Evolutionary conservation across 2,329 filamentous ascomycete species (phyloP).

Genomic region (Fusarium mundagurra): DNA sequence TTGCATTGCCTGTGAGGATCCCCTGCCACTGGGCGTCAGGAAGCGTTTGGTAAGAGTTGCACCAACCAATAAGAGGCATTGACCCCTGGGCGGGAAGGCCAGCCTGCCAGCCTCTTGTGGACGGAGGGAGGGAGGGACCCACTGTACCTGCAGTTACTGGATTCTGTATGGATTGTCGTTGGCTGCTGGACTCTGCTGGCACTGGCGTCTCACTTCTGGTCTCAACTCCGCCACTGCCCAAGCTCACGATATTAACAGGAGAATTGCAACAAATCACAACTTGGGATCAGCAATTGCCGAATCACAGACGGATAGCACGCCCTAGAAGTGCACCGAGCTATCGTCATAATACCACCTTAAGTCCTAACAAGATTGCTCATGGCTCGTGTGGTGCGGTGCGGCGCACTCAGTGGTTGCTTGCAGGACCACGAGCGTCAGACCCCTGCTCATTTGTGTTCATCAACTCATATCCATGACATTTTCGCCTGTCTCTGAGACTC

Average conservation of each 20-base stretch:
- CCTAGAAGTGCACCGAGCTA: neutral
- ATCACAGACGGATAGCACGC: slow-evolving; percentile 7
- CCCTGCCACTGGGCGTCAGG: slow-evolving; percentile 35
- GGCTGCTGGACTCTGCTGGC: slow-evolving; percentile 6
- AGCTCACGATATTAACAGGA: slow-evolving; percentile 22
- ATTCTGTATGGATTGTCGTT: slow-evolving; percentile 22
- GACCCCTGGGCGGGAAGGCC: slow-evolving; percentile 30
- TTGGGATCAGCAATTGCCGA: neutral
- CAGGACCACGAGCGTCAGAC: slow-evolving; percentile 28
- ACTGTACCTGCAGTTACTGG: slow-evolving; percentile 25
- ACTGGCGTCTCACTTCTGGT: slow-evolving; percentile 20
- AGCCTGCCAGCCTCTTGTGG: slow-evolving; percentile 23
- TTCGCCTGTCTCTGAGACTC: slow-evolving; percentile 35
- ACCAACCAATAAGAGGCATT: slow-evolving; percentile 28
- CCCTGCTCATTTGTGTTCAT: slow-evolving; percentile 33
- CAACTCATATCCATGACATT: slow-evolving; percentile 18
- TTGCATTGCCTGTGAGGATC: slow-evolving; percentile 12
- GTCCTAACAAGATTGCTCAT: slow-evolving; percentile 19
- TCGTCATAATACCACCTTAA: neutral
- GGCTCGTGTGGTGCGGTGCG: slow-evolving; percentile 18
- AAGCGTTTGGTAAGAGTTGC: slow-evolving; percentile 32
- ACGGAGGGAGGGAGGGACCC: slow-evolving; percentile 12
- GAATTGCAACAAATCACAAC: neutral
- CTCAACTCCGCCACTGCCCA: slow-evolving; percentile 29
- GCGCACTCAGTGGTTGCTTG: slow-evolving; percentile 28